A percentile compares a stretch with the other conserved stretches of the same genome.
Evolutionary conservation across 2,329 filamentous ascomycete species (phyloP).

Genomic region (Xylaria sp.): DNA sequence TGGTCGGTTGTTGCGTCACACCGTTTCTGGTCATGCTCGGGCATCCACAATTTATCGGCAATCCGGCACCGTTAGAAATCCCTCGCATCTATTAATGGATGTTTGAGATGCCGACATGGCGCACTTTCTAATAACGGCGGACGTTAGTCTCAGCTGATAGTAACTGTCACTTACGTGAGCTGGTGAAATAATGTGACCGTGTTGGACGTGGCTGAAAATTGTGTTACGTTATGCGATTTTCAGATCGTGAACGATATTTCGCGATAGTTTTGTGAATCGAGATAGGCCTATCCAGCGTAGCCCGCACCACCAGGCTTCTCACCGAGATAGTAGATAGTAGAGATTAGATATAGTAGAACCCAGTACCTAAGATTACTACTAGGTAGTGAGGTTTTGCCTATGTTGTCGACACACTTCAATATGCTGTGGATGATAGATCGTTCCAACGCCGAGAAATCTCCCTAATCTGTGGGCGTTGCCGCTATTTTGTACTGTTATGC

Average conservation of each 20-base stretch:
- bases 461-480: neutral
- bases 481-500: neutral
- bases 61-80: neutral
- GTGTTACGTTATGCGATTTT: neutral
- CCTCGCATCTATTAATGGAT: neutral
- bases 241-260: neutral
- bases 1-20: slow-evolving; percentile 34
- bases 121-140: neutral
- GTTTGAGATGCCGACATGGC: neutral
- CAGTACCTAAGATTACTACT: neutral
- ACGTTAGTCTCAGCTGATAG: neutral
- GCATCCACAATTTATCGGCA: neutral
- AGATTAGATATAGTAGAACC: neutral
- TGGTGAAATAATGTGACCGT: neutral
- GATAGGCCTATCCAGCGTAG: neutral
- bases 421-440: neutral
- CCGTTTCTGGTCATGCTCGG: neutral
- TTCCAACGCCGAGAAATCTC: neutral
- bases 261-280: neutral
- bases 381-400: neutral
- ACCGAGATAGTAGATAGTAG: neutral
- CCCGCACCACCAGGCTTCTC: neutral
- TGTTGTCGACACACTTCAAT: neutral
- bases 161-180: neutral
- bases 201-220: neutral